A percentile compares a stretch with the other conserved stretches of the same genome.
phyloP scores from a whole-genome alignment of 805 yeast genomes.

The Schwanniomyces vanrijiae region DNA sequence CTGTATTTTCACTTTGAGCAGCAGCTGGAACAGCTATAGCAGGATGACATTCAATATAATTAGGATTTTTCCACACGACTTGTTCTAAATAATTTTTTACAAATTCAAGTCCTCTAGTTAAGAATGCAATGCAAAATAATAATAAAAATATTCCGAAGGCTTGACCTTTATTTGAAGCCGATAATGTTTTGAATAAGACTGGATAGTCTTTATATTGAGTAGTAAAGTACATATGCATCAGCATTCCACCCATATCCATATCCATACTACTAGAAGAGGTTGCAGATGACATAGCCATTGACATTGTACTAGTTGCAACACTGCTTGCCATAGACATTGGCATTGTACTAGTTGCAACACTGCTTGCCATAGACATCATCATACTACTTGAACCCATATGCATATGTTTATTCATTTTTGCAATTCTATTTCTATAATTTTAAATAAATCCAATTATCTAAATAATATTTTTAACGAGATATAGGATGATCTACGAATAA shows the following conservation, averaged over 20 bases:
- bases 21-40: conserved; percentile 9
- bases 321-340: conserved; percentile 8
- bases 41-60: conserved; percentile 19
- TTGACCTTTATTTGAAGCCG: conserved; percentile 54
- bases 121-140: conserved; percentile 57
- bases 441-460: conserved; percentile 27
- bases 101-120: conserved; percentile 60
- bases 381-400: not conserved
- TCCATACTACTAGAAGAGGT: conserved; percentile 1
- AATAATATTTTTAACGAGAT: conserved; percentile 39
- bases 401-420: not conserved
- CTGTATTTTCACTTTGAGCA: no score
- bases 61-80: conserved; percentile 54
- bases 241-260: conserved; percentile 24
- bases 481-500: not conserved
- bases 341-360: conserved; percentile 8
- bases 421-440: conserved; percentile 20
- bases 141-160: conserved; percentile 75
- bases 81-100: conserved; percentile 65
- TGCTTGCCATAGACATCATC: no score
- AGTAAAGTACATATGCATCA: conserved; percentile 62
- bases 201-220: conserved; percentile 54
- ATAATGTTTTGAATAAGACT: conserved; percentile 56
- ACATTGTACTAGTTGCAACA: conserved; percentile 1
- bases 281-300: conserved; percentile 5